Evolutionary conservation across 495 filamentous ascomycete species (phyloP).

Genomic region (Podospora pseudocomata): DNA sequence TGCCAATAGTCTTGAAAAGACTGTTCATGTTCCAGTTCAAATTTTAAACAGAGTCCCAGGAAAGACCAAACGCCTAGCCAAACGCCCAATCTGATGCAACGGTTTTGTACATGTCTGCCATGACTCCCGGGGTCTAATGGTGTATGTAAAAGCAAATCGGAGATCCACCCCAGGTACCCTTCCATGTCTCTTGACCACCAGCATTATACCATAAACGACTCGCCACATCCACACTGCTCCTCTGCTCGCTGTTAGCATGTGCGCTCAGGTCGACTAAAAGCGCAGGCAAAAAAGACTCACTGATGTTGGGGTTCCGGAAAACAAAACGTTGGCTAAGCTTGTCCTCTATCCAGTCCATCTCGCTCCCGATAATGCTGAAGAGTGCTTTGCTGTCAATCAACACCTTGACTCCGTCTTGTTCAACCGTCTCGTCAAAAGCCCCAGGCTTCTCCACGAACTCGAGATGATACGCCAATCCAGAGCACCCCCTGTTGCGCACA

Average conservation of each 20-base stretch:
- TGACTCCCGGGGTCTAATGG: too few relatives aligned
- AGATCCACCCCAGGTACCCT: not conserved
- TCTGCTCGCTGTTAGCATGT: conserved; percentile 56
- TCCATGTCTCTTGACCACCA: not conserved
- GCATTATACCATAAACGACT: conserved; percentile 83
- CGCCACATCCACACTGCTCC: conserved; percentile 95
- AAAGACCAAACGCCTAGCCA: not conserved
- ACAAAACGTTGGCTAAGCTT: conserved; percentile 86
- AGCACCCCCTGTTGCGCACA: conserved; percentile 93
- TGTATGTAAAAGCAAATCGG: conserved; percentile 9
- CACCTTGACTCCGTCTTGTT: conserved; percentile 94
- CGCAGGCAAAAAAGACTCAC: conserved; percentile 53
- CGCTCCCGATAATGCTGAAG: conserved; percentile 95
- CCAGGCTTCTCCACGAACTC: conserved; percentile 91
- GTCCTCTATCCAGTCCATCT: conserved; percentile 99
- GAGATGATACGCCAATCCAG: conserved; percentile 88
- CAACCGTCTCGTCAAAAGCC: conserved; percentile 85
- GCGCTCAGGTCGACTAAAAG: not conserved
- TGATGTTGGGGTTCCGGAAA: conserved; percentile 97
- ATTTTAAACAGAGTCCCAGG: not conserved
- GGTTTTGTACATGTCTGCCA: not conserved
- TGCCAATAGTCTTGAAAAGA: not conserved
- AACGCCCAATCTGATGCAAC: conserved; percentile 8
- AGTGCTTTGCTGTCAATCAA: conserved; percentile 94
- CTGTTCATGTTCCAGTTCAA: not conserved